Evolutionary conservation across 257 asterid genomes (phyloP).

Genomic region (Primulina eburnea): DNA sequence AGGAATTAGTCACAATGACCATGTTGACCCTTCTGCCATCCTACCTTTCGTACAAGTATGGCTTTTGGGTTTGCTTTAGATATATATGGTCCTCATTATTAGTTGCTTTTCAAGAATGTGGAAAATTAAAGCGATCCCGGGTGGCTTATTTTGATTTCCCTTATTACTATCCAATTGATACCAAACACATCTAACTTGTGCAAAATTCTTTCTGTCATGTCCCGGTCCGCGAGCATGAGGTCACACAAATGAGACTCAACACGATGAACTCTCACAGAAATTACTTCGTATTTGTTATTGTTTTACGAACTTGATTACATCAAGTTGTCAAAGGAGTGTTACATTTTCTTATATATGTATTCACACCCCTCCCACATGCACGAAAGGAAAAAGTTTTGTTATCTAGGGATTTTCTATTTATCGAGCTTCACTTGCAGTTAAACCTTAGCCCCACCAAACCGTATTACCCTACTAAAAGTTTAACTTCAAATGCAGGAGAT

Average conservation of each 20-base stretch:
- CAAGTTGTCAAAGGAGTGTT: not conserved
- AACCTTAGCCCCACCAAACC: not conserved
- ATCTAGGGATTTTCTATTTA: not conserved
- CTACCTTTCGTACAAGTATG: slow-evolving; percentile 74
- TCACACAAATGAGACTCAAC: not conserved
- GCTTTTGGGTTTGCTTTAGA: slow-evolving; percentile 2
- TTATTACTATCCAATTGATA: not conserved
- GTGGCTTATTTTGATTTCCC: not conserved
- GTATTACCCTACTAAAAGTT: slow-evolving; percentile 10
- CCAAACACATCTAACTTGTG: not conserved
- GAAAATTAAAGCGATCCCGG: not conserved
- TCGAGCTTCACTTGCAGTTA: slow-evolving; percentile 1
- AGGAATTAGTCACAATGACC: slow-evolving; percentile 91
- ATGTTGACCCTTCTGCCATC: slow-evolving; percentile 69
- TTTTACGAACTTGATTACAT: not conserved
- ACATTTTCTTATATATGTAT: no score
- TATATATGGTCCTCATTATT: not conserved
- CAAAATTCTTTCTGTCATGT: not conserved
- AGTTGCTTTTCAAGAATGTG: not conserved
- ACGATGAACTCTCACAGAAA: not conserved
- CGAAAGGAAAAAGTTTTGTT: not conserved
- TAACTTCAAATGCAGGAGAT: slow-evolving; percentile 55
- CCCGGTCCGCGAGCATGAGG: not conserved
- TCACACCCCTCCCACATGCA: not conserved
- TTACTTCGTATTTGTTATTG: not conserved